Evolutionary conservation across 805 yeast genomes (phyloP).

Genomic region (Ogataea kodamae): DNA sequence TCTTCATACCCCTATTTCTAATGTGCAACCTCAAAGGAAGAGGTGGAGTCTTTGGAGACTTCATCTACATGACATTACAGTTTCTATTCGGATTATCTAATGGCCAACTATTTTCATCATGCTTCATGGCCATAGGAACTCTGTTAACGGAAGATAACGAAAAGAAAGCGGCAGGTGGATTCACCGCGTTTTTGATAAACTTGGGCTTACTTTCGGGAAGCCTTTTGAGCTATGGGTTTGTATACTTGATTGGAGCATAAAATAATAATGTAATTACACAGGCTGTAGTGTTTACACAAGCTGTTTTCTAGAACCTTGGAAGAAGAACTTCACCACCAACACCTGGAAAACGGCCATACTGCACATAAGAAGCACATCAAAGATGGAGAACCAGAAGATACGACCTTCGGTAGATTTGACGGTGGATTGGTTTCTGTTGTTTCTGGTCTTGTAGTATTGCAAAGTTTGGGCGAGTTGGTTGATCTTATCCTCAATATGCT

Average conservation of each 20-base stretch:
- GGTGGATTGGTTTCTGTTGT: slow-evolving; percentile 83
- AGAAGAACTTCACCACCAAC: slow-evolving; percentile 63
- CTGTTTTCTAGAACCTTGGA: slow-evolving; percentile 68
- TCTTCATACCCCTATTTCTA: slow-evolving; percentile 69
- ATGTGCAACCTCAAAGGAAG: slow-evolving; percentile 55
- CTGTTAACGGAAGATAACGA: slow-evolving; percentile 49
- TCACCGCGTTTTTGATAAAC: slow-evolving; percentile 75
- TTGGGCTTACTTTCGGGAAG: slow-evolving; percentile 80
- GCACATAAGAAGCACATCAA: slow-evolving; percentile 60
- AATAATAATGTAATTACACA: not conserved
- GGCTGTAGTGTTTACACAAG: slow-evolving; percentile 48
- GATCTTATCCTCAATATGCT: slow-evolving; percentile 57
- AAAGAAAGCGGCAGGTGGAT: slow-evolving; percentile 90
- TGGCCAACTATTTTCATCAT: slow-evolving; percentile 78
- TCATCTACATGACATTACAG: slow-evolving; percentile 66
- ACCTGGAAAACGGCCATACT: slow-evolving; percentile 72
- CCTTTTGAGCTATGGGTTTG: slow-evolving; percentile 66
- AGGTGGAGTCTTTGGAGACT: slow-evolving; percentile 50
- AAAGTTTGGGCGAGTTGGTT: slow-evolving; percentile 54
- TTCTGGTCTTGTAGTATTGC: slow-evolving; percentile 85
- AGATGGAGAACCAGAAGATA: slow-evolving; percentile 61
- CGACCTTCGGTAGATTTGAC: slow-evolving; percentile 62
- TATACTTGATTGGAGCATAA: slow-evolving; percentile 25
- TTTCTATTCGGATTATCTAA: slow-evolving; percentile 80
- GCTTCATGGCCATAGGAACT: slow-evolving; percentile 44